These are phyloP conservation scores for Monosporozyma aerobia DNA, from an alignment of 805 yeast species.

Conservation along the genomic window DNA sequence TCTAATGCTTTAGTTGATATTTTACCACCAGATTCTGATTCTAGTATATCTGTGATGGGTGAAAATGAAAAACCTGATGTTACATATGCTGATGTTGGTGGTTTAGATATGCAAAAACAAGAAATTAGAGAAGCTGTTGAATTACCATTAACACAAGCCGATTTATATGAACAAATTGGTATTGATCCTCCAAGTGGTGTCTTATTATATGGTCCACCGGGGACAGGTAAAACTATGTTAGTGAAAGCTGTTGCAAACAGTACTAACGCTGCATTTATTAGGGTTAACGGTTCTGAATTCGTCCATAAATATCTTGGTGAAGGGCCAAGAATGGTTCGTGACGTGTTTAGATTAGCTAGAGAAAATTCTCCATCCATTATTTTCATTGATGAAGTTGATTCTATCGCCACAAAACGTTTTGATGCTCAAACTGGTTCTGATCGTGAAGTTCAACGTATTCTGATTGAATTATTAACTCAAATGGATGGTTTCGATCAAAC, in stretches of 20 bases:
- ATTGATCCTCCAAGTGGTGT: slow-evolving; percentile 99
- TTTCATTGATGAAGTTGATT: slow-evolving; percentile 97
- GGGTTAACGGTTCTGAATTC: slow-evolving; percentile 96
- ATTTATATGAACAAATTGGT: slow-evolving; percentile 93
- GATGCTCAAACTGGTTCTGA: slow-evolving; percentile 99
- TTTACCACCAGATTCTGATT: slow-evolving; percentile 97
- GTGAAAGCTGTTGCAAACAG: slow-evolving; percentile 98
- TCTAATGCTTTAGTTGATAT: slow-evolving; percentile 96
- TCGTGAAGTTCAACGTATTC: slow-evolving; percentile 96
- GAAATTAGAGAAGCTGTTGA: slow-evolving; percentile 98
- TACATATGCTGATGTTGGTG: slow-evolving; percentile 96
- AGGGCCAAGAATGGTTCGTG: slow-evolving; percentile 99
- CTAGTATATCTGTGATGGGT: slow-evolving; percentile 88
- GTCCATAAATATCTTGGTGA: slow-evolving; percentile 98
- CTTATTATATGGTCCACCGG: slow-evolving; percentile 97
- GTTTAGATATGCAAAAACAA: slow-evolving; percentile 97
- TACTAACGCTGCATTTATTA: slow-evolving; percentile 89
- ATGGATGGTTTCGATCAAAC: slow-evolving; percentile 99
- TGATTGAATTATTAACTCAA: slow-evolving; percentile 90
- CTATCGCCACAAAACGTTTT: slow-evolving; percentile 97
- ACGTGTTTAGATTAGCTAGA: slow-evolving; percentile 92
- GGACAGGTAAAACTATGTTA: slow-evolving; percentile 98
- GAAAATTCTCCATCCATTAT: slow-evolving; percentile 96
- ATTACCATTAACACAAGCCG: slow-evolving; percentile 91
- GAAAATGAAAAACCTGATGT: slow-evolving; percentile 89